A percentile compares a stretch with the other conserved stretches of the same genome.
Conservation (phyloP, 306 rosid genomes). For the Cicer cuneatum region DNA sequence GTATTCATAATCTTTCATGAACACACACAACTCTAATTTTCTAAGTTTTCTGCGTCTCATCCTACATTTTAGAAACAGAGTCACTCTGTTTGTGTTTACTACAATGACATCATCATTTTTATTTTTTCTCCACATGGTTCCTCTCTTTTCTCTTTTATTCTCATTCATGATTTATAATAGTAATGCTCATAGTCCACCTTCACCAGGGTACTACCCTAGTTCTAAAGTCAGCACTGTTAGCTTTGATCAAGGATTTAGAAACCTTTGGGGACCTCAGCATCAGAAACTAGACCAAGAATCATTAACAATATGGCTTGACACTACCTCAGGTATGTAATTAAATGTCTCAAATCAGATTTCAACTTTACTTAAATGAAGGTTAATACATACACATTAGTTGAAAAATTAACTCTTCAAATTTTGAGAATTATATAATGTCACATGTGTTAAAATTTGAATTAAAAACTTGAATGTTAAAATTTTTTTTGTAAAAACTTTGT, state of each 20-base stretch:
- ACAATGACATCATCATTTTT: conserved; percentile 44
- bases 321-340: conserved; percentile 57
- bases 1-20: conserved; percentile 42
- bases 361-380: neutral
- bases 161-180: conserved; percentile 45
- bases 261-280: conserved; percentile 87
- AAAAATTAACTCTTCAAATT: neutral
- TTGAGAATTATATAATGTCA: neutral
- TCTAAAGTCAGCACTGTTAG: conserved; percentile 56
- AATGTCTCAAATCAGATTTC: neutral
- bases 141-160: conserved; percentile 49
- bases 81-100: neutral
- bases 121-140: conserved; percentile 45
- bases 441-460: neutral
- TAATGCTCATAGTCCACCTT: conserved; percentile 71
- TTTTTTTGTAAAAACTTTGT: neutral
- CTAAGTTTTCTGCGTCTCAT: conserved; percentile 21
- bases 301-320: conserved; percentile 79
- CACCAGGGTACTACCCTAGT: conserved; percentile 80
- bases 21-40: conserved; percentile 37
- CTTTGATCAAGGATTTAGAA: conserved; percentile 68
- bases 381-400: neutral
- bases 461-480: neutral
- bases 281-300: conserved; percentile 65
- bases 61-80: conserved; percentile 50